A percentile compares a stretch with the other conserved stretches of the same genome.
phyloP scores from a whole-genome alignment of 1,284 basidiomycete species.

The Microbotryomycetes sp. region DNA sequence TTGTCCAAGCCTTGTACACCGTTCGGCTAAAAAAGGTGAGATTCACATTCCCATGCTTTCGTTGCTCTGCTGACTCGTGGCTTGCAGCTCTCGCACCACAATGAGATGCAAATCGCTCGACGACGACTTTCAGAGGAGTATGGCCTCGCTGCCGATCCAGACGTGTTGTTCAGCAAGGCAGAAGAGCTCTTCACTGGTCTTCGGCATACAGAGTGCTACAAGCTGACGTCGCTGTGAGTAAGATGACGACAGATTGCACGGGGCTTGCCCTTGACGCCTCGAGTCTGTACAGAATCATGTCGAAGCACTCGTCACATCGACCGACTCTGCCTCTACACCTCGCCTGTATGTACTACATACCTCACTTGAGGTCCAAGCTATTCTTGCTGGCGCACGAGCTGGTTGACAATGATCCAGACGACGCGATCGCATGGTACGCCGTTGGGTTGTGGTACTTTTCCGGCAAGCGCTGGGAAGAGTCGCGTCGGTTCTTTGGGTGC shows the following conservation, averaged over 20 bases:
- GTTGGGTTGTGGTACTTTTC: constrained; percentile 96
- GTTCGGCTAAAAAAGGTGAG: constrained; percentile 73
- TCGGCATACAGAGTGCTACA: constrained; percentile 88
- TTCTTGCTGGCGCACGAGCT: constrained; percentile 95
- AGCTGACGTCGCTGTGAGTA: constrained; percentile 69
- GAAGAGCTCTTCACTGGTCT: constrained; percentile 82
- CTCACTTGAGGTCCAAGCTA: constrained; percentile 79
- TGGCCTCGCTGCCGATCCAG: constrained; percentile 77
- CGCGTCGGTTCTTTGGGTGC: constrained; percentile 84
- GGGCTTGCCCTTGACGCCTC: not conserved
- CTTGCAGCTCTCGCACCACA: constrained; percentile 60
- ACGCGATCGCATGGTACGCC: constrained; percentile 93
- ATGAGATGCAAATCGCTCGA: constrained; percentile 70
- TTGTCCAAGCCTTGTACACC: constrained; percentile 86
- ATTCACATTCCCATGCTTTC: constrained; percentile 10
- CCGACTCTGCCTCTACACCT: constrained; percentile 87
- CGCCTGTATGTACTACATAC: constrained; percentile 93
- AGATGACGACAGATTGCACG: too few relatives aligned
- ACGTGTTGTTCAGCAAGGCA: constrained; percentile 84
- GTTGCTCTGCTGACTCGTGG: not conserved
- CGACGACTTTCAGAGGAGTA: constrained; percentile 68
- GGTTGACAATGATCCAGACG: constrained; percentile 86
- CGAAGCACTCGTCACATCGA: constrained; percentile 70
- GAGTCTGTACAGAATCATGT: constrained; percentile 59
- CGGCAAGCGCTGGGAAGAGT: constrained; percentile 75